Evolutionary conservation across 78 protist genomes (phyloP).

Genomic region (Bigelowiella natans): DNA sequence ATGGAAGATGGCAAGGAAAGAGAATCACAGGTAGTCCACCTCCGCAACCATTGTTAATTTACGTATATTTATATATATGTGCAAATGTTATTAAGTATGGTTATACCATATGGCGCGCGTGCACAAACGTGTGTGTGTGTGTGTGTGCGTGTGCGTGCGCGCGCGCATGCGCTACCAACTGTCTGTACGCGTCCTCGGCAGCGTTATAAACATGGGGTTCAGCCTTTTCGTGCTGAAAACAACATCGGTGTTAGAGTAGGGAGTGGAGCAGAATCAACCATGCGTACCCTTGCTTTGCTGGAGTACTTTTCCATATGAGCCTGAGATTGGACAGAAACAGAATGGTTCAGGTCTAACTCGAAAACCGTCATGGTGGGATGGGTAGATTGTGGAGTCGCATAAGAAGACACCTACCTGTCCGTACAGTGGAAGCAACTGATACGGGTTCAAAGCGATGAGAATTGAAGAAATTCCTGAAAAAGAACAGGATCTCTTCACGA

Average conservation of each 20-base stretch:
- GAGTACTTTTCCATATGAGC: too few relatives aligned
- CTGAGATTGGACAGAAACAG: too few relatives aligned
- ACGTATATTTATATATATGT: neutral
- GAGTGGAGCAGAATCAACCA: too few relatives aligned
- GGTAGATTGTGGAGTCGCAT: too few relatives aligned
- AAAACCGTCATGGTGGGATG: too few relatives aligned
- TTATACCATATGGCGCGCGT: neutral
- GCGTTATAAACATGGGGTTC: neutral
- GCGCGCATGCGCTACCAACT: neutral
- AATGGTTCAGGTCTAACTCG: too few relatives aligned
- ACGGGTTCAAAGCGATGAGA: neutral
- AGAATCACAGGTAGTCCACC: neutral
- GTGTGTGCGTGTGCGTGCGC: neutral
- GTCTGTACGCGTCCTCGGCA: neutral
- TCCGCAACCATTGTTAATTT: neutral
- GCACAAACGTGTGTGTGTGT: neutral
- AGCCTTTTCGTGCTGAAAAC: neutral
- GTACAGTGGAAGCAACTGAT: neutral
- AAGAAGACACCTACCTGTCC: too few relatives aligned
- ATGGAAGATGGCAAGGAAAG: neutral
- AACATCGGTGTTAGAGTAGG: too few relatives aligned
- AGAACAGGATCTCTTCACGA: too few relatives aligned
- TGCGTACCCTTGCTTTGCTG: too few relatives aligned
- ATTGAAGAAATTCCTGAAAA: neutral
- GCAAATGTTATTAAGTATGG: neutral